These are phyloP conservation scores for Beauveria asiatica DNA, from an alignment of 2,329 filamentous ascomycete species.

Conservation along the genomic window DNA sequence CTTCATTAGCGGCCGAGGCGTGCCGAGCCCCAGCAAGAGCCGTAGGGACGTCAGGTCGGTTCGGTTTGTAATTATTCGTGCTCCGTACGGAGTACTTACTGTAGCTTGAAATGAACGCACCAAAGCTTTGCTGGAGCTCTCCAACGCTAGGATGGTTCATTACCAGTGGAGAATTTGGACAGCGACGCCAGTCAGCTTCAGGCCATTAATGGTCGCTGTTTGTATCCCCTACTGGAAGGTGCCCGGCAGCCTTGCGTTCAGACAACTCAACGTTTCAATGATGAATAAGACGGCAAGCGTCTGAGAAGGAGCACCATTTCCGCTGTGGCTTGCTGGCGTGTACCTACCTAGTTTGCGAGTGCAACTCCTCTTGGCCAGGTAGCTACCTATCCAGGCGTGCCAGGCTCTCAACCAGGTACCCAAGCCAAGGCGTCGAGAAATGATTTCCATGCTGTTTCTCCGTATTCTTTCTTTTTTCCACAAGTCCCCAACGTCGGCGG, in stretches of 20 bases:
- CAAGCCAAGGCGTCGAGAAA: background rate
- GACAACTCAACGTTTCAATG: background rate
- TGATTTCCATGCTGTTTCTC: background rate
- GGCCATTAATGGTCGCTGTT: background rate
- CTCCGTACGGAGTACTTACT: background rate
- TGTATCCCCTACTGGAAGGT: background rate
- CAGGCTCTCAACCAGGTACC: background rate
- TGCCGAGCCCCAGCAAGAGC: background rate
- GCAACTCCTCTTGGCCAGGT: no score
- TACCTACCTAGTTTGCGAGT: no score
- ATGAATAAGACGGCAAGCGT: background rate
- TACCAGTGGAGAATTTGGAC: background rate
- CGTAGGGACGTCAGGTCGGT: background rate
- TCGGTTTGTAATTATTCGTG: background rate
- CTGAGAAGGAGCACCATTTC: background rate
- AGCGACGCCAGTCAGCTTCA: constrained; percentile 1
- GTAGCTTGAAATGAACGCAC: background rate
- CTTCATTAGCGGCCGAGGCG: background rate
- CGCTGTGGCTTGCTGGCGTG: background rate
- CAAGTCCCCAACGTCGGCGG: background rate
- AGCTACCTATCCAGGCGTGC: background rate
- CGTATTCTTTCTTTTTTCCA: background rate
- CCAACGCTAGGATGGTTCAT: background rate
- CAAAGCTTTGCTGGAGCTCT: background rate
- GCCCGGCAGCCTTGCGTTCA: background rate